These are phyloP conservation scores for Aurantiochytrium sp. DNA, from an alignment of 108 stramenopile species.

Conservation along the genomic window DNA sequence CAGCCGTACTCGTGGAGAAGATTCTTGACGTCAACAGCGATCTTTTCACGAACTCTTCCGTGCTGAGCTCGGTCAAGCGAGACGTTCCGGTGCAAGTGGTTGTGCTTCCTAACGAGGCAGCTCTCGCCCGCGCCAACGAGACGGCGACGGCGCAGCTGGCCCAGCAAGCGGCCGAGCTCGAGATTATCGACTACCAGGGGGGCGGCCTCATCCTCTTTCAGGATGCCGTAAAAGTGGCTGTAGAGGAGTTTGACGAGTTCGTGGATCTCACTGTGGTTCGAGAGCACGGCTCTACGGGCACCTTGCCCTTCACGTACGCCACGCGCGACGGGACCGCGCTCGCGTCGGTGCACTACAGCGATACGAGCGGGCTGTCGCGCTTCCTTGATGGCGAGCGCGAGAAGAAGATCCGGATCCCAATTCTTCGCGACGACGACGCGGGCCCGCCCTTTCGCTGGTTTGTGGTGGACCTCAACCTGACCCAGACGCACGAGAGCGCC, in stretches of 20 bases:
- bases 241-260: neutral
- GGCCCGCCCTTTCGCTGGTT: neutral
- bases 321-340: neutral
- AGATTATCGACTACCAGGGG: neutral
- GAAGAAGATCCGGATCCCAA: neutral
- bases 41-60: neutral
- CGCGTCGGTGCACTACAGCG: neutral
- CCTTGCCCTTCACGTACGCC: neutral
- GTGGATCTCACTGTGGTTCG: neutral
- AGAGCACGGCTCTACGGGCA: neutral
- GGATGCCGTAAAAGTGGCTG: neutral
- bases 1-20: neutral
- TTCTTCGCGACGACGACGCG: neutral
- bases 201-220: neutral
- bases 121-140: neutral
- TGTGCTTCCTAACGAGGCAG: neutral
- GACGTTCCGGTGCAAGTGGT: neutral
- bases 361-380: neutral
- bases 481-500: neutral
- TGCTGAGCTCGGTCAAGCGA: neutral
- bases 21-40: neutral
- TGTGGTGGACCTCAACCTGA: neutral
- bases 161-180: neutral
- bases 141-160: neutral
- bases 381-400: neutral